Evolutionary conservation across 2,329 filamentous ascomycete species (phyloP).

Genomic region (Epichloe baconii): DNA sequence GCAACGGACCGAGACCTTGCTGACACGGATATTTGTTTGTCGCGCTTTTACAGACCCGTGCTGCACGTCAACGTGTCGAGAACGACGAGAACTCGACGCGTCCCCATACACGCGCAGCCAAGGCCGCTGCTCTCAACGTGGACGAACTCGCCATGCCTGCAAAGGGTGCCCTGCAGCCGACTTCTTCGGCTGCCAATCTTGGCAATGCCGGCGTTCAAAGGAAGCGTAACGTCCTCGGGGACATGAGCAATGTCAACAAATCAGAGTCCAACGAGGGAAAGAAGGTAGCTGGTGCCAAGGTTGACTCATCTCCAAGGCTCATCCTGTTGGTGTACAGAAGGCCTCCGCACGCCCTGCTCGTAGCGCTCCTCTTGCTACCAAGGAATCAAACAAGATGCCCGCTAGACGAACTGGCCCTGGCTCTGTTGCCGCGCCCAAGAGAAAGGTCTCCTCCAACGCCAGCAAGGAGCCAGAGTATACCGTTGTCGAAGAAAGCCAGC

Average conservation of each 20-base stretch:
- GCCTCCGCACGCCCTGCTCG: constrained; percentile 40
- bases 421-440: constrained; percentile 54
- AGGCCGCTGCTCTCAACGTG: constrained; percentile 62
- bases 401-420: constrained; percentile 64
- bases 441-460: constrained; percentile 43
- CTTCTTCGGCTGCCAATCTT: constrained; percentile 35
- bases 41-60: constrained; percentile 41
- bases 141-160: constrained; percentile 45
- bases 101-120: constrained; percentile 76
- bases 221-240: constrained; percentile 76
- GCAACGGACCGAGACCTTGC: constrained; percentile 2
- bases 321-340: constrained; percentile 76
- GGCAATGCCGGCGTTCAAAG: constrained; percentile 38
- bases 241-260: constrained; percentile 93
- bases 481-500: constrained; percentile 50
- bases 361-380: constrained; percentile 49
- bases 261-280: constrained; percentile 58
- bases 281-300: constrained; percentile 54
- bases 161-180: constrained; percentile 55
- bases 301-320: constrained; percentile 65
- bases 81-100: constrained; percentile 92
- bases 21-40: constrained; percentile 2
- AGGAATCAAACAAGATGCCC: constrained; percentile 57
- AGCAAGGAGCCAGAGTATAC: constrained; percentile 42
- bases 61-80: constrained; percentile 65